Evolutionary conservation across 129 eudicot genomes (phyloP).

Genomic region (Ambrosia artemisiifolia): DNA sequence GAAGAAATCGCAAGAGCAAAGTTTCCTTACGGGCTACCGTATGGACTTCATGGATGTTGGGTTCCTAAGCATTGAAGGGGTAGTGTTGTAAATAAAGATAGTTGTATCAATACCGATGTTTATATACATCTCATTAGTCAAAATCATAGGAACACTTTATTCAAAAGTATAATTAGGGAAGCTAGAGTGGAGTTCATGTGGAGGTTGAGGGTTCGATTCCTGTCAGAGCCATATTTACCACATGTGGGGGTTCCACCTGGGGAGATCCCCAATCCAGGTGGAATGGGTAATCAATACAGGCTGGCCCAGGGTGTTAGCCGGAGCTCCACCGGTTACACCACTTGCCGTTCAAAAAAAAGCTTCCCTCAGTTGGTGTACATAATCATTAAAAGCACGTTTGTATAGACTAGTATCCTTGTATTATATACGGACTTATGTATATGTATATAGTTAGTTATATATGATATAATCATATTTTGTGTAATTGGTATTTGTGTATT

Average conservation of each 20-base stretch:
- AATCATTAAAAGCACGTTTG: not conserved
- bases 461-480: not conserved
- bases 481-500: no score
- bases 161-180: not conserved
- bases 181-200: no score
- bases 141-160: not conserved
- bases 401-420: constrained; percentile 12
- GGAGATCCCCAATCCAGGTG: no score
- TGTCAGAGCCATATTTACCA: no score
- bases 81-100: not conserved
- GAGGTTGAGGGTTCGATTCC: no score
- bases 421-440: not conserved
- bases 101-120: not conserved
- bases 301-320: no score
- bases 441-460: not conserved
- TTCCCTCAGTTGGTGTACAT: constrained; percentile 18
- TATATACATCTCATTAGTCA: not conserved
- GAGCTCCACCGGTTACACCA: no score
- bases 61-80: constrained; percentile 53
- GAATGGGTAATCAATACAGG: no score
- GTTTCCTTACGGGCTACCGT: constrained; percentile 97
- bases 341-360: no score
- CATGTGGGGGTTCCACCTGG: no score
- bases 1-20: constrained; percentile 97
- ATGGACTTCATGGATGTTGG: constrained; percentile 99